phyloP scores from a whole-genome alignment of 768 basidiomycete genomes.

The Podaxis mareebaensis region DNA sequence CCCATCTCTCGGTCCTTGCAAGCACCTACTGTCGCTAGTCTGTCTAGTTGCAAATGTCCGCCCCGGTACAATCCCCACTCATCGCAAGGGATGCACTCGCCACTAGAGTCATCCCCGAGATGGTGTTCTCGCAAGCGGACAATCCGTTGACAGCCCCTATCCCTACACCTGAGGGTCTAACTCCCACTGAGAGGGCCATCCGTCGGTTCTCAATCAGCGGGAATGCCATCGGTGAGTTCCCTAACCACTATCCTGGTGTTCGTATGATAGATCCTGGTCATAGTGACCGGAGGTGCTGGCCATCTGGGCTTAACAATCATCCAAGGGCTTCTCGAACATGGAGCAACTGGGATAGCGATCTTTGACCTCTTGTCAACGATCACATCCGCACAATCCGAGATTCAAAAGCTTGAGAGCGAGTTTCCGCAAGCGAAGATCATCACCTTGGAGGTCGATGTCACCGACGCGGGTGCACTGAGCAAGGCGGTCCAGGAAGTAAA shows the following conservation, averaged over 20 bases:
- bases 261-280: not conserved
- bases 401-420: slow-evolving; percentile 23
- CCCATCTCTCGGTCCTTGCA: too few species aligned
- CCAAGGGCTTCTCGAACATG: slow-evolving; percentile 45
- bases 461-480: slow-evolving; percentile 30
- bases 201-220: slow-evolving; percentile 38
- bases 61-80: not conserved
- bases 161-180: slow-evolving; percentile 15
- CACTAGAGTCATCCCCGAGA: slow-evolving; percentile 1
- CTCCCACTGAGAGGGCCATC: slow-evolving; percentile 25
- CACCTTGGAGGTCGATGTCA: slow-evolving; percentile 36
- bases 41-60: not conserved
- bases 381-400: slow-evolving; percentile 23
- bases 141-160: slow-evolving; percentile 21
- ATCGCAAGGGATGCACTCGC: not conserved
- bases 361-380: slow-evolving; percentile 30
- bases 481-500: slow-evolving; percentile 26
- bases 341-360: slow-evolving; percentile 33
- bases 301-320: slow-evolving; percentile 36
- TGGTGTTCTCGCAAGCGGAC: slow-evolving; percentile 17
- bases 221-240: slow-evolving; percentile 38
- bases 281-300: slow-evolving; percentile 50
- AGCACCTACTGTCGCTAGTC: not conserved
- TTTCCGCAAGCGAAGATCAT: slow-evolving; percentile 36
- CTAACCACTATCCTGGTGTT: not conserved